Conservation (phyloP, 2,329 filamentous ascomycete species). For the Venturia pyrina region DNA sequence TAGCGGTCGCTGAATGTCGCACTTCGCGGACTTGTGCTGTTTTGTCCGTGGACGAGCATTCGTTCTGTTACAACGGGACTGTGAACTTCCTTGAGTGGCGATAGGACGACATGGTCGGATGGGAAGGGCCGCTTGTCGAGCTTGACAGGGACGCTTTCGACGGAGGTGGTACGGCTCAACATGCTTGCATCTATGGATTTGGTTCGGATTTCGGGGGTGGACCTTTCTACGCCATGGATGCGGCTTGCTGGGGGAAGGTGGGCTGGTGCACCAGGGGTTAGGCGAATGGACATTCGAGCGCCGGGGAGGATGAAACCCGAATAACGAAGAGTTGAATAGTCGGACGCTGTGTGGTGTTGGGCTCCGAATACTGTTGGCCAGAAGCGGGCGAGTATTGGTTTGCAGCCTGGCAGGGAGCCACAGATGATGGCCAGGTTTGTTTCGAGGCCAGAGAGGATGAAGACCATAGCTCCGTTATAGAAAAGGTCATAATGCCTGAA, state of each 20-base stretch:
- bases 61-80: neutral
- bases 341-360: neutral
- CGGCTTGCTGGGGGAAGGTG: constrained; percentile 4
- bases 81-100: neutral
- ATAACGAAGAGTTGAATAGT: neutral
- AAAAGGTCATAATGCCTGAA: constrained; percentile 21
- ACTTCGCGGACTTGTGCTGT: neutral
- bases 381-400: constrained; percentile 21
- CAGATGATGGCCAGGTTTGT: constrained; percentile 22
- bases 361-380: constrained; percentile 21
- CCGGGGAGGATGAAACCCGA: neutral
- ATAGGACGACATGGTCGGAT: neutral
- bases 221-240: neutral
- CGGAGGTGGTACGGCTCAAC: neutral
- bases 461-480: constrained; percentile 21
- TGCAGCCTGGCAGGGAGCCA: constrained; percentile 24
- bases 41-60: neutral
- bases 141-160: neutral
- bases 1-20: neutral
- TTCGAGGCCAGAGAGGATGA: constrained; percentile 22
- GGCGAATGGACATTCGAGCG: constrained; percentile 1
- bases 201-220: neutral
- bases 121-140: constrained; percentile 1
- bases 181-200: neutral
- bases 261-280: neutral